phyloP scores from a whole-genome alignment of 352 stramenopile genomes.

The Globisporangium sylvaticum region DNA sequence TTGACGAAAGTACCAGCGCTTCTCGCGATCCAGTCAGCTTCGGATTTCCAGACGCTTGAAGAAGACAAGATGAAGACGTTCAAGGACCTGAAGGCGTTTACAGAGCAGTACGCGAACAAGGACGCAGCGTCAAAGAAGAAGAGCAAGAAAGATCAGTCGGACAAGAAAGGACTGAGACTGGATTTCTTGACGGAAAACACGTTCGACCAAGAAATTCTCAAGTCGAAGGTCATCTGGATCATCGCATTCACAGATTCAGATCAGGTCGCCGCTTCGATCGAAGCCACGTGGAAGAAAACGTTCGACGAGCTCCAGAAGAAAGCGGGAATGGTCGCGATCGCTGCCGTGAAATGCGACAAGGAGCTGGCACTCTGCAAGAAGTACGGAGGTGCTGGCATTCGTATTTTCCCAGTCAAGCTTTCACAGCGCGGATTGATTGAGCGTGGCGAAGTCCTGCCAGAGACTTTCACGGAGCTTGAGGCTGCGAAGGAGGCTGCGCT shows the following conservation, averaged over 20 bases:
- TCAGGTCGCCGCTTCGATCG: constrained; percentile 25
- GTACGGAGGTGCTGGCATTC: constrained; percentile 45
- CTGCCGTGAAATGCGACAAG: constrained; percentile 47
- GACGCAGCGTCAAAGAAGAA: constrained; percentile 6
- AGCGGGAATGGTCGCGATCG: constrained; percentile 49
- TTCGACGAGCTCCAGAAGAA: constrained; percentile 54
- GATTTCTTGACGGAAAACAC: constrained; percentile 36
- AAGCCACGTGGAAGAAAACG: constrained; percentile 44
- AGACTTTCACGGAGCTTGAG: constrained; percentile 43
- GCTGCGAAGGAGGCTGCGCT: constrained; percentile 46
- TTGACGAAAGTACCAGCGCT: constrained; percentile 43
- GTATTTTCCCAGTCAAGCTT: constrained; percentile 44
- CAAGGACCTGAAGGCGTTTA: constrained; percentile 47
- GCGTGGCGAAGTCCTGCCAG: constrained; percentile 29
- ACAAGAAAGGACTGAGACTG: constrained; percentile 9
- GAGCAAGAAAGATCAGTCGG: constrained; percentile 18
- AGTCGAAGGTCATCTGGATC: constrained; percentile 60
- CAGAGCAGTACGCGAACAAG: constrained; percentile 36
- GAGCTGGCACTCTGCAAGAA: constrained; percentile 44
- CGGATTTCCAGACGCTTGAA: constrained; percentile 24
- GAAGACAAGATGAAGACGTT: constrained; percentile 53
- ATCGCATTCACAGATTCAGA: constrained; percentile 48
- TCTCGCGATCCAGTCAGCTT: constrained; percentile 39
- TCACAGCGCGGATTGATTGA: constrained; percentile 26
- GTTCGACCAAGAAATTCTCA: constrained; percentile 50